Percentiles rank a stretch among this genome's conserved stretches.
Conservation (phyloP, 306 rosid species). For the Biancaea sappan region DNA sequence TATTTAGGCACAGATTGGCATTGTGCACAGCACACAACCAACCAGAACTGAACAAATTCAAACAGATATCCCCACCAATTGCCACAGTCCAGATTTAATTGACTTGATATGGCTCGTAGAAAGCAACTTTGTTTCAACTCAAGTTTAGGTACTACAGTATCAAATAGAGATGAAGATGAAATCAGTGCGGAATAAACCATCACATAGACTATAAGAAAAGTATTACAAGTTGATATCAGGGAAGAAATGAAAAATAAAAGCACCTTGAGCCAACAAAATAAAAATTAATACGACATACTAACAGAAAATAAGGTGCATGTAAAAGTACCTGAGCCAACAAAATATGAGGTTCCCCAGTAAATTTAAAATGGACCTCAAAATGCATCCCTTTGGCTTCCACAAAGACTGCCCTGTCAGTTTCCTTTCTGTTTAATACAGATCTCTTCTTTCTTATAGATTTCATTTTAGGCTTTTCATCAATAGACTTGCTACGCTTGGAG, state of each 20-base stretch:
- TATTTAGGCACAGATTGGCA: neutral
- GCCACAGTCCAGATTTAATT: conserved; percentile 2
- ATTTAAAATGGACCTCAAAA: conserved; percentile 75
- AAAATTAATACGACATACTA: neutral
- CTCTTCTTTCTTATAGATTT: conserved; percentile 32
- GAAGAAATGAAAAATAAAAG: conserved; percentile 1
- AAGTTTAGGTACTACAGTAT: neutral
- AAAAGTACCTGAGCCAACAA: conserved; percentile 77
- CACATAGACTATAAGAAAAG: neutral
- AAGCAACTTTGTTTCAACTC: neutral
- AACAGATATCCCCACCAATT: neutral
- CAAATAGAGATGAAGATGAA: no score
- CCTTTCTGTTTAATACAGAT: conserved; percentile 34
- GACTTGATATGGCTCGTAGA: neutral
- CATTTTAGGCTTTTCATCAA: conserved; percentile 33
- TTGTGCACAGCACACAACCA: neutral
- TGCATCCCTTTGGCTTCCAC: conserved; percentile 58
- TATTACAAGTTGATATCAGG: neutral
- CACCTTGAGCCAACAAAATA: neutral
- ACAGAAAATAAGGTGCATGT: conserved; percentile 15
- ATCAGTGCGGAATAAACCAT: neutral
- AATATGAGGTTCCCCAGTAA: conserved; percentile 66
- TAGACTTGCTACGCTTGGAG: conserved; percentile 28
- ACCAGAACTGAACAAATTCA: neutral
- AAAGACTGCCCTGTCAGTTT: conserved; percentile 51